Conservation (phyloP, 192 early-diverging fungal species). For the Diversispora epigaea region DNA sequence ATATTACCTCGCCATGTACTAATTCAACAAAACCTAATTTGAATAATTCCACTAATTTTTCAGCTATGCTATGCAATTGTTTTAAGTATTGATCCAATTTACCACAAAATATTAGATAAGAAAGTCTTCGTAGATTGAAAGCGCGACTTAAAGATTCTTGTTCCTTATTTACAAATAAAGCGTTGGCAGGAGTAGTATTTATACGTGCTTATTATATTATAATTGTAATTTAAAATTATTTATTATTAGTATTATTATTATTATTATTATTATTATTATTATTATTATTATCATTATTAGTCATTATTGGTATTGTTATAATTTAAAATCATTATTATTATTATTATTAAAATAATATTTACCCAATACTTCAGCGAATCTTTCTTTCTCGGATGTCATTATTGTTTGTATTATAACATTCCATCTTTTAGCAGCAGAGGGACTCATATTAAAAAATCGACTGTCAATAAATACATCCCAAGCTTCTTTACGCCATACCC, state of each 20-base stretch:
- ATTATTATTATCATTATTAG: background rate
- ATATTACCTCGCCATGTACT: constrained; percentile 69
- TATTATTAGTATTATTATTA: background rate
- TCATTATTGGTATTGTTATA: too few species aligned
- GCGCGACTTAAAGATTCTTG: constrained; percentile 72
- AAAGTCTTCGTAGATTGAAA: constrained; percentile 69
- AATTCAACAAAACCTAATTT: constrained; percentile 66
- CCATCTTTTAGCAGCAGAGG: constrained; percentile 61
- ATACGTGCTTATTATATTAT: constrained; percentile 49
- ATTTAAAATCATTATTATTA: background rate
- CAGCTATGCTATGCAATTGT: constrained; percentile 77
- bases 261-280: background rate
- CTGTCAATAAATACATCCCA: constrained; percentile 78
- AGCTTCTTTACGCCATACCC: constrained; percentile 71
- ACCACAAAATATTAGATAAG: constrained; percentile 77
- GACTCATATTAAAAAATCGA: constrained; percentile 67
- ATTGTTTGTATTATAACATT: constrained; percentile 65
- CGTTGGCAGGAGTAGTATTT: constrained; percentile 65
- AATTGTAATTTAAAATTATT: background rate
- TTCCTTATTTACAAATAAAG: constrained; percentile 81
- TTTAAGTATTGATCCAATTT: constrained; percentile 73
- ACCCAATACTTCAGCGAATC: constrained; percentile 71
- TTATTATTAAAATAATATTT: constrained; percentile 14
- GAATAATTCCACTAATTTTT: constrained; percentile 85
- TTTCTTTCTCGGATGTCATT: constrained; percentile 74